Base-by-base conservation (phyloP, 805 yeast genomes). In the Saccharomycopsis fodiens region DNA sequence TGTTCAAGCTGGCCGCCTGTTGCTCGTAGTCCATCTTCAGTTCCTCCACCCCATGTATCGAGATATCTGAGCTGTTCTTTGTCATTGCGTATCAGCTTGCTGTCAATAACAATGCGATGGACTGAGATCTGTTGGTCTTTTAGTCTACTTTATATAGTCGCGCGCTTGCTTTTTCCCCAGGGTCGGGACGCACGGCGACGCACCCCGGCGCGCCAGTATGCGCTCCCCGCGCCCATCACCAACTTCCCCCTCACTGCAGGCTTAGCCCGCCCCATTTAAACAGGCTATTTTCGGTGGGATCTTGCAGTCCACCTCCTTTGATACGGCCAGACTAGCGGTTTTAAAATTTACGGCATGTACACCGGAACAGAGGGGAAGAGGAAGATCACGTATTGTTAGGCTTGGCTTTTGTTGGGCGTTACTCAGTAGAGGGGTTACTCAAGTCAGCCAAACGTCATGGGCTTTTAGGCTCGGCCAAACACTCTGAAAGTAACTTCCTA, bases 1-100 rank as follows among this genome's bases (percentile, higher is more conserved):
- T 21, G n/a, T n/a, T 42, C 4, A 32, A 13, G 39, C 35, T 19
- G 20, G 13, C 38, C 16, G 8, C 20, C n/a, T 39, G 22, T n/a
- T n/a, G n/a, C 25, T 30, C 36, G 5, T 35, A 35, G 42, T 41
- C 44, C 12, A 41, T 41, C 44, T 41, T 41, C 12, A 23, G 10
- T 12, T 34, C 20, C 20, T 34, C 20, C 5, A 15, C 20, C 13
- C 22, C 27, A 8, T 21, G 41, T 12, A 37, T 34, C 7, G 37
- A 16, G 8, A 34, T 34, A 12, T 16, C 20, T 16, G 37, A 34
- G 13, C 21, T 25, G 10, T 25, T 6, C 10, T 25, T 6, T 25
- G 29, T 25, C 29, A 25, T 25, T 25, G 29, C 29, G n/a, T n/a
- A n/a, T n/a, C n/a, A n/a, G n/a, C n/a, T n/a, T 25, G 29, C 10